phyloP scores from a whole-genome alignment of 768 basidiomycete species.

The Lentinula lateritia region DNA sequence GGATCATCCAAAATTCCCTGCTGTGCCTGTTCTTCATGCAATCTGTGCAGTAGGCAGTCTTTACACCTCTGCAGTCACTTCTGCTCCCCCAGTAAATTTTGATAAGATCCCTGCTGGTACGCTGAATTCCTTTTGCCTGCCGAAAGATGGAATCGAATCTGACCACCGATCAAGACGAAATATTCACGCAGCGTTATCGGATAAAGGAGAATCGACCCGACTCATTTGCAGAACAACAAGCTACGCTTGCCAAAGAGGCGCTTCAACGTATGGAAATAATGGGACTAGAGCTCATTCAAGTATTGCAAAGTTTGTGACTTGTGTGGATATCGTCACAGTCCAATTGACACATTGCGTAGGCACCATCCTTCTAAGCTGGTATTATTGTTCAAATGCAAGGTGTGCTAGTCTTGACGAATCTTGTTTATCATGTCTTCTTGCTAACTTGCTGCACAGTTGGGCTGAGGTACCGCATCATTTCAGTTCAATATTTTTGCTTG shows the following conservation, averaged over 20 bases:
- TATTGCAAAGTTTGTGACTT: slow-evolving; percentile 50
- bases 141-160: slow-evolving; percentile 4
- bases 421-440: neutral
- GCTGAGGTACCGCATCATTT: slow-evolving; percentile 48
- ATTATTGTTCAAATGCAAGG: slow-evolving; percentile 72
- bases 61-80: slow-evolving; percentile 65
- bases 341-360: slow-evolving; percentile 30
- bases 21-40: slow-evolving; percentile 69
- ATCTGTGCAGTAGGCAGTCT: slow-evolving; percentile 78
- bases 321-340: neutral
- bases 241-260: slow-evolving; percentile 45
- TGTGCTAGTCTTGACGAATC: neutral
- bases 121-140: slow-evolving; percentile 6
- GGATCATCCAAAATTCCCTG: slow-evolving; percentile 69
- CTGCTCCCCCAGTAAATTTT: slow-evolving; percentile 47
- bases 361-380: slow-evolving; percentile 60
- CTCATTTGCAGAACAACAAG: slow-evolving; percentile 64
- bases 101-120: slow-evolving; percentile 42
- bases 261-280: slow-evolving; percentile 41
- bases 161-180: slow-evolving; percentile 37
- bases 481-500: neutral
- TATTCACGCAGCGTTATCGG: slow-evolving; percentile 44
- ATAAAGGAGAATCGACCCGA: slow-evolving; percentile 41
- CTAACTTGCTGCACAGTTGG: slow-evolving; percentile 37
- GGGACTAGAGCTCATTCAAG: slow-evolving; percentile 52